Evolutionary conservation across 78 protist species (phyloP).

Genomic region (Cavenderia fasciculata): DNA sequence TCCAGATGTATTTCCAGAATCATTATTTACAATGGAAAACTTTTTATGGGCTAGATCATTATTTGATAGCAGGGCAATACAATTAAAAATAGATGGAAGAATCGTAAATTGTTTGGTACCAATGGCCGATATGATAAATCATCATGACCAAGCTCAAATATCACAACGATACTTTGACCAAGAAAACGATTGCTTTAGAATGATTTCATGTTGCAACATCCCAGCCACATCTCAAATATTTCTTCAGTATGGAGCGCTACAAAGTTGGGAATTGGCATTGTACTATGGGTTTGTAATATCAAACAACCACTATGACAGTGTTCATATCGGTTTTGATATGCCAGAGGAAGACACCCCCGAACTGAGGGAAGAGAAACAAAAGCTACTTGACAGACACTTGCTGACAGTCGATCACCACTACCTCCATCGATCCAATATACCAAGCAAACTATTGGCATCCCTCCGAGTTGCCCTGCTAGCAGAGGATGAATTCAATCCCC

Average conservation of each 20-base stretch:
- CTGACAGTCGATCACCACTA: conserved; percentile 36
- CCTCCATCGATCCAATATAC: conserved; percentile 14
- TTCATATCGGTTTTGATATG: conserved; percentile 64
- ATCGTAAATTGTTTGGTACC: conserved; percentile 65
- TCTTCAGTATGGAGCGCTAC: conserved; percentile 75
- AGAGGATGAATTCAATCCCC: conserved; percentile 43
- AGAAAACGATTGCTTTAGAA: conserved; percentile 11
- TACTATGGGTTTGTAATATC: conserved; percentile 70
- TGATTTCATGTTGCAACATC: conserved; percentile 34
- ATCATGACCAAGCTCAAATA: conserved; percentile 64
- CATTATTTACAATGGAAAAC: conserved; percentile 50
- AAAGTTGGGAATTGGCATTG: conserved; percentile 61
- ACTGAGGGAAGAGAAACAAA: background rate
- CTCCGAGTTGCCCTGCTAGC: conserved; percentile 25
- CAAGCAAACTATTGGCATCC: conserved; percentile 38
- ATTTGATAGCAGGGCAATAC: conserved; percentile 75
- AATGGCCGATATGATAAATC: conserved; percentile 80
- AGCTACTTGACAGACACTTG: background rate
- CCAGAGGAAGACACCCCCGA: conserved; percentile 14
- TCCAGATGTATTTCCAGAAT: conserved; percentile 67
- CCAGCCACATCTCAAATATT: conserved; percentile 50
- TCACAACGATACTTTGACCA: conserved; percentile 55
- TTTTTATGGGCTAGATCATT: conserved; percentile 75
- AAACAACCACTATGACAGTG: conserved; percentile 53
- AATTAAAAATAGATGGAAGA: conserved; percentile 53